phyloP scores from a whole-genome alignment of 2,329 filamentous ascomycete species.

The Catunica adiposa region DNA sequence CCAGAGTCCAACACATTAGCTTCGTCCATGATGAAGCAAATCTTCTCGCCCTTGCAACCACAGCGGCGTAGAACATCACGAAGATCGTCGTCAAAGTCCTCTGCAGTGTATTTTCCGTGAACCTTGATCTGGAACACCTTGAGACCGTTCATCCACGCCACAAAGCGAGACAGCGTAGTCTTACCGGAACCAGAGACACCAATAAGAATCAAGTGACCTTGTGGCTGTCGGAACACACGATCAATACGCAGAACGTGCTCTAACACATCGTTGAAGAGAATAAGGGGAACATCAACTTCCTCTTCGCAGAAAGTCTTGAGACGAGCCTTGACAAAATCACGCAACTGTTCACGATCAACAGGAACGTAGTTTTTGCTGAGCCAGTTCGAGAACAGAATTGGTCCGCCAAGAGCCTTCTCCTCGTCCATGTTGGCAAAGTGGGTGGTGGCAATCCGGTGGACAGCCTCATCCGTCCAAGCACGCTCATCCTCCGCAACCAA shows the following conservation, averaged over 20 bases:
- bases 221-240: constrained; percentile 93
- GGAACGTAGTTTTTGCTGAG: constrained; percentile 96
- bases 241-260: constrained; percentile 98
- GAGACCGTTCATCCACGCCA: constrained; percentile 99
- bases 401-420: constrained; percentile 70
- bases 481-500: constrained; percentile 88
- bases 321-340: constrained; percentile 93
- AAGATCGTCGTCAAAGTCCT: constrained; percentile 97
- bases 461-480: constrained; percentile 82
- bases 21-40: constrained; percentile 99
- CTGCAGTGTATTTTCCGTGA: constrained; percentile 91
- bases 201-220: constrained; percentile 95
- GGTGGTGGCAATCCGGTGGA: constrained; percentile 72
- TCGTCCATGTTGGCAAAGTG: constrained; percentile 95
- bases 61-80: constrained; percentile 83
- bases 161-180: constrained; percentile 92
- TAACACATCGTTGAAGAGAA: constrained; percentile 97
- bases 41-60: constrained; percentile 96
- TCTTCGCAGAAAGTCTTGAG: constrained; percentile 98
- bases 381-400: constrained; percentile 98
- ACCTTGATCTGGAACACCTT: constrained; percentile 99
- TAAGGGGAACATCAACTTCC: constrained; percentile 94
- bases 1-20: constrained; percentile 96
- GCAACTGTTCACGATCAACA: constrained; percentile 83
- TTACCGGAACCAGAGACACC: constrained; percentile 98